phyloP scores from a whole-genome alignment of 768 basidiomycete species.

The Phanerodontia chrysosporium region DNA sequence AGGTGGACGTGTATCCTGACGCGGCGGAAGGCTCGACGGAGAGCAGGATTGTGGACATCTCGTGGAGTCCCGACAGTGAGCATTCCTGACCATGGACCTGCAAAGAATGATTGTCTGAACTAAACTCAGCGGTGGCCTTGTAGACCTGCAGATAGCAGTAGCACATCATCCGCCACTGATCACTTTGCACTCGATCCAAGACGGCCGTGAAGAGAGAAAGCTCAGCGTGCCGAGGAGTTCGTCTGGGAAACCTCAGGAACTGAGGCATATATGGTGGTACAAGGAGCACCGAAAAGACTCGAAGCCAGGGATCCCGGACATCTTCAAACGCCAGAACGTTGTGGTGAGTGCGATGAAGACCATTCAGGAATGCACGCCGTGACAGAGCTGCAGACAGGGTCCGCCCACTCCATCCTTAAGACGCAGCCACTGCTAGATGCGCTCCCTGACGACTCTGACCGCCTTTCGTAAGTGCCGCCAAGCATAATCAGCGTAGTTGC shows the following conservation, averaged over 20 bases:
- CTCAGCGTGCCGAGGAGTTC: background rate
- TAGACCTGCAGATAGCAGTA: constrained; percentile 64
- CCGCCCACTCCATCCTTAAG: constrained; percentile 67
- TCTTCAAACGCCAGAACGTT: constrained; percentile 62
- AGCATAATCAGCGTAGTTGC: constrained; percentile 7
- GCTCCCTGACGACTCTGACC: constrained; percentile 62
- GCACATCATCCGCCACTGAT: constrained; percentile 65
- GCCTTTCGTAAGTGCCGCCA: constrained; percentile 49
- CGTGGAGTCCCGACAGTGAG: constrained; percentile 83
- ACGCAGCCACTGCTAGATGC: constrained; percentile 68
- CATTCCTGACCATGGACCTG: background rate
- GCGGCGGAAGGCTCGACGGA: constrained; percentile 28
- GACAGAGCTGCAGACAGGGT: constrained; percentile 55
- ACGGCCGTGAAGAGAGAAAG: constrained; percentile 53
- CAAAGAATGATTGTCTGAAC: constrained; percentile 6
- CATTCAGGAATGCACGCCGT: background rate
- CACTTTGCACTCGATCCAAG: constrained; percentile 73
- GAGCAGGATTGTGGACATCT: constrained; percentile 45
- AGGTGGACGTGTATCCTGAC: constrained; percentile 56
- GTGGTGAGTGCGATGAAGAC: constrained; percentile 43
- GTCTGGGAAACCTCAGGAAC: constrained; percentile 11
- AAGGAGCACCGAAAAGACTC: constrained; percentile 38
- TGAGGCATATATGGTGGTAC: constrained; percentile 76
- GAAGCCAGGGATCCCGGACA: constrained; percentile 58
- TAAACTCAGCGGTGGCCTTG: background rate